These are phyloP conservation scores for Azolla pinnata DNA, from an alignment of 75 land plant genomes.

Conservation along the genomic window DNA sequence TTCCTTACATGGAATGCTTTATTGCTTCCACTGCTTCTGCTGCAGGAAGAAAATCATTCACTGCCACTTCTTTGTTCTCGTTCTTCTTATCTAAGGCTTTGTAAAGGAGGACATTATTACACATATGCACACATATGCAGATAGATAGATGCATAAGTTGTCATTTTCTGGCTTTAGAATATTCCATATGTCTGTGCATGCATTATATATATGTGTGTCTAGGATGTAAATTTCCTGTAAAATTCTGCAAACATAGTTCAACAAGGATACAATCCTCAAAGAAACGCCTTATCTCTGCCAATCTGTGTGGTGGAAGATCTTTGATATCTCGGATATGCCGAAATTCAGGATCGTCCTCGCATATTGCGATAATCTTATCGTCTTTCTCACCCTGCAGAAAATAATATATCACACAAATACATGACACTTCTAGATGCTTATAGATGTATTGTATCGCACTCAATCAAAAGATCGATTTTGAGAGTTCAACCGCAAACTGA, in stretches of 20 bases:
- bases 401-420: too few relatives aligned
- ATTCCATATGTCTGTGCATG: too few relatives aligned
- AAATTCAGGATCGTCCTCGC: conserved; percentile 87
- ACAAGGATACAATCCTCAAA: conserved; percentile 86
- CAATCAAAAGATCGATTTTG: too few relatives aligned
- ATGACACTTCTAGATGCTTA: neutral
- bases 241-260: neutral
- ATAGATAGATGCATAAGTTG: too few relatives aligned
- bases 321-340: conserved; percentile 56
- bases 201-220: too few relatives aligned
- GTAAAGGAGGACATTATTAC: too few relatives aligned
- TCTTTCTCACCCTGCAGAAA: conserved; percentile 66
- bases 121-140: too few relatives aligned
- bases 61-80: conserved; percentile 74
- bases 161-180: too few relatives aligned
- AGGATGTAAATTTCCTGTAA: too few relatives aligned
- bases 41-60: conserved; percentile 52
- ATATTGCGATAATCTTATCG: conserved; percentile 87
- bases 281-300: conserved; percentile 72
- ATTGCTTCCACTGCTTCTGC: conserved; percentile 47
- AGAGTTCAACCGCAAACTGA: too few relatives aligned
- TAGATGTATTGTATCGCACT: neutral
- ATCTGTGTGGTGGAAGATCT: conserved; percentile 72
- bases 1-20: conserved; percentile 64
- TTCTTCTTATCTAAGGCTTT: conserved; percentile 82